Conservation (phyloP, 2,329 filamentous ascomycete genomes). For the Apiospora pterosperma region DNA sequence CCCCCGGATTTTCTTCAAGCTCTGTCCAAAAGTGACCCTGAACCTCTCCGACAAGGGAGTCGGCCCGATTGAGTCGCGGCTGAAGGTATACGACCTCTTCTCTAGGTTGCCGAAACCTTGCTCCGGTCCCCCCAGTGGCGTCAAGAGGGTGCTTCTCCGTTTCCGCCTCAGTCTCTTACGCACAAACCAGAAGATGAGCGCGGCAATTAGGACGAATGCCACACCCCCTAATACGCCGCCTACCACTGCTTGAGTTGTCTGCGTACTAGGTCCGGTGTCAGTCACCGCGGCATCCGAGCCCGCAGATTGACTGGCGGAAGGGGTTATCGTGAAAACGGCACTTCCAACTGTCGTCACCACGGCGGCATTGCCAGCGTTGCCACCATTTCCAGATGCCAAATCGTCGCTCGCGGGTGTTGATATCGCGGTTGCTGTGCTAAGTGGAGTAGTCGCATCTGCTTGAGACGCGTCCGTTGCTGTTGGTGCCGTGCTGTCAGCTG, state of each 20-base stretch:
- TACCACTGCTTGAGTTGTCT: slow-evolving; percentile 42
- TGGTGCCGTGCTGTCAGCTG: slow-evolving; percentile 3
- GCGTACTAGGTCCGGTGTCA: slow-evolving; percentile 21
- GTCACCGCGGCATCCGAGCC: slow-evolving; percentile 16
- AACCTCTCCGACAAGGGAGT: slow-evolving; percentile 42
- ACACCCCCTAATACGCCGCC: slow-evolving; percentile 50
- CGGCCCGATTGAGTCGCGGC: slow-evolving; percentile 45
- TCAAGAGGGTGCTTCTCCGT: slow-evolving; percentile 46
- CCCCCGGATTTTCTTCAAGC: slow-evolving; percentile 31
- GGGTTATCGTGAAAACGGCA: neutral
- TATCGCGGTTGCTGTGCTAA: neutral
- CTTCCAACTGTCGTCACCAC: slow-evolving; percentile 9
- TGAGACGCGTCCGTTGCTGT: neutral
- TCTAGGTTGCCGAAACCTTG: slow-evolving; percentile 20
- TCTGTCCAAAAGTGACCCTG: slow-evolving; percentile 35
- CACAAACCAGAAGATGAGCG: slow-evolving; percentile 49
- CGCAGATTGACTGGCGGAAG: slow-evolving; percentile 8
- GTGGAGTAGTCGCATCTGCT: neutral
- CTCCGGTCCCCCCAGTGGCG: slow-evolving; percentile 32
- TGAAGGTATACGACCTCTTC: slow-evolving; percentile 36
- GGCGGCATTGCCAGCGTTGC: slow-evolving; percentile 8
- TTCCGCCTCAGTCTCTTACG: slow-evolving; percentile 38
- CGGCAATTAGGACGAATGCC: slow-evolving; percentile 41
- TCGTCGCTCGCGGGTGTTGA: neutral
- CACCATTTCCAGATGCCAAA: neutral